Evolutionary conservation across 371 early-diverging fungal genomes (phyloP).

Genomic region (Zancudomyces culisetae): DNA sequence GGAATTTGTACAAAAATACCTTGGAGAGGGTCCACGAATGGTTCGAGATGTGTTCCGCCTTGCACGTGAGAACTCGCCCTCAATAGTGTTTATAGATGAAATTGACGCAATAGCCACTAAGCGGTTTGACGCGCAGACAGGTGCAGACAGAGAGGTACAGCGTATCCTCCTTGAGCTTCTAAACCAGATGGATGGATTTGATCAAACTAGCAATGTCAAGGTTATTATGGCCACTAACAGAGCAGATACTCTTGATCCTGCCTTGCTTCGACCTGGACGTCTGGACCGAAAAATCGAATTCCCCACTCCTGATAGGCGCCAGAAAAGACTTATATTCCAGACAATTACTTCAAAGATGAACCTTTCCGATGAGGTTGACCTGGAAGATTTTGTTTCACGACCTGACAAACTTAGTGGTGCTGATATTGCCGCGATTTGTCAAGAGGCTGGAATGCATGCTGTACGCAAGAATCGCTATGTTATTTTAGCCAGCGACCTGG

Average conservation of each 20-base stretch:
- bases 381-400: conserved; percentile 96
- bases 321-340: conserved; percentile 96
- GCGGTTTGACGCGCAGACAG: conserved; percentile 99
- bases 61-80: conserved; percentile 97
- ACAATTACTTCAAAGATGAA: conserved; percentile 98
- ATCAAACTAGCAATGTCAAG: conserved; percentile 96
- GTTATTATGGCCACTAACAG: conserved; percentile 99
- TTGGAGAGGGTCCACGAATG: conserved; percentile 99
- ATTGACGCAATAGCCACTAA: conserved; percentile 99
- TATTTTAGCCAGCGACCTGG: conserved; percentile 92
- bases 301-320: conserved; percentile 98
- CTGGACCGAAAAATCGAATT: conserved; percentile 99
- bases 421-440: conserved; percentile 98
- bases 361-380: conserved; percentile 92
- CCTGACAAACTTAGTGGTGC: conserved; percentile 98
- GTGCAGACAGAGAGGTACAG: conserved; percentile 99
- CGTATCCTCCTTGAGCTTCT: conserved; percentile 96
- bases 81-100: conserved; percentile 99
- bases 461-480: conserved; percentile 96
- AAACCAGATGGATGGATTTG: conserved; percentile 99
- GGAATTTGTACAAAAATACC: conserved; percentile 99
- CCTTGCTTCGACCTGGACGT: conserved; percentile 96
- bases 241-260: conserved; percentile 98
- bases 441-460: conserved; percentile 99
- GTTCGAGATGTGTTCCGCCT: conserved; percentile 98